phyloP scores from a whole-genome alignment of 169 alveolate genomes.

The Eimeria praecox region DNA sequence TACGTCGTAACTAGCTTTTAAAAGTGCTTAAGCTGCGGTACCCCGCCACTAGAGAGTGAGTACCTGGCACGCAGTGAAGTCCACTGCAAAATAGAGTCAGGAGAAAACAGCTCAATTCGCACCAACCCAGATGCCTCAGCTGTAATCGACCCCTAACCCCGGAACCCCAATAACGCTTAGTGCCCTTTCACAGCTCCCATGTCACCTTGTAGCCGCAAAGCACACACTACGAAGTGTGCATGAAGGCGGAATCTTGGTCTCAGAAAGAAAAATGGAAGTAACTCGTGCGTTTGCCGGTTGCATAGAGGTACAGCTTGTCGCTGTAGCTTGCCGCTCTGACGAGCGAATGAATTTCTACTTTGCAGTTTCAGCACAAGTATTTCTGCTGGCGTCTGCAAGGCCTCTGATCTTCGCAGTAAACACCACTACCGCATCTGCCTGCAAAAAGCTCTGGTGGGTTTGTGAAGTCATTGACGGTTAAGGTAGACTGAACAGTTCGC shows the following conservation, averaged over 20 bases:
- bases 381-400: background rate
- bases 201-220: background rate
- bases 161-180: background rate
- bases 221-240: background rate
- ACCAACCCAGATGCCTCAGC: background rate
- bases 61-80: no score
- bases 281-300: background rate
- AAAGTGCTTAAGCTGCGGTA: background rate
- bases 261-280: background rate
- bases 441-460: no score
- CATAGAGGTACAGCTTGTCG: background rate
- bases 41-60: background rate
- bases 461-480: background rate
- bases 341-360: background rate
- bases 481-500: background rate
- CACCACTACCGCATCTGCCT: no score
- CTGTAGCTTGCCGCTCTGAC: background rate
- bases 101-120: background rate
- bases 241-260: background rate
- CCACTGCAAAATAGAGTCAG: background rate
- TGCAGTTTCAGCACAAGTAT: background rate
- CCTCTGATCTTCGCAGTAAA: background rate
- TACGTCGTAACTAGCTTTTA: background rate
- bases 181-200: background rate
- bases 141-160: background rate